phyloP scores from a whole-genome alignment of 306 rosid genomes.

The Cicer judaicum region DNA sequence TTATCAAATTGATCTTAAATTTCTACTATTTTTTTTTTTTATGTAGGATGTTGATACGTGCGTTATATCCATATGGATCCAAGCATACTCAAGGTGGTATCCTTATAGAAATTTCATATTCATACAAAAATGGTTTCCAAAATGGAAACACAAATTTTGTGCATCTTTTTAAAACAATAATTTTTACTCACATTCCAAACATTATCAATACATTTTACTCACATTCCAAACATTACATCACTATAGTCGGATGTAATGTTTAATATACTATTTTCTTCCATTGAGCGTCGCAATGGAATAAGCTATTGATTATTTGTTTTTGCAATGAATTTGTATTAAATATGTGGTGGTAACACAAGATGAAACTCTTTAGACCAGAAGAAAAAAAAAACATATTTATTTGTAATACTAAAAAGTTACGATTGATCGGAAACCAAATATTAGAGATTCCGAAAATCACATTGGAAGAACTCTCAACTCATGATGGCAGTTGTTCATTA shows the following conservation, averaged over 20 bases:
- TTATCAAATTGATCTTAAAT: neutral
- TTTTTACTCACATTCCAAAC: slow-evolving; percentile 9
- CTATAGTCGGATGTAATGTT: neutral
- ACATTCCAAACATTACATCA: slow-evolving; percentile 12
- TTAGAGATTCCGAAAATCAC: no score
- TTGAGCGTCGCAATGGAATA: neutral
- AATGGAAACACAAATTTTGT: neutral
- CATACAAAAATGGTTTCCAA: neutral
- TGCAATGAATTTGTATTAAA: no score
- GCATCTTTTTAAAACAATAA: neutral
- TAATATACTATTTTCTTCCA: neutral
- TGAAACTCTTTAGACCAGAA: no score
- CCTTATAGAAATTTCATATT: neutral
- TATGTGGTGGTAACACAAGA: no score
- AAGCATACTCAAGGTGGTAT: neutral
- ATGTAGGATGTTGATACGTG: neutral
- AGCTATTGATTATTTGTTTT: no score
- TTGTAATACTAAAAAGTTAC: no score
- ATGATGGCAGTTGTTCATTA: no score
- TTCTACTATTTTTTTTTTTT: neutral
- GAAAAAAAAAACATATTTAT: no score
- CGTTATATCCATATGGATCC: neutral
- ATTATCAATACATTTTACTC: neutral
- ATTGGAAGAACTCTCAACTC: no score
- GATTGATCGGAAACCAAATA: no score